Evolutionary conservation across 345 rosid species (phyloP).

Genomic region (Melaleuca alternifolia): DNA sequence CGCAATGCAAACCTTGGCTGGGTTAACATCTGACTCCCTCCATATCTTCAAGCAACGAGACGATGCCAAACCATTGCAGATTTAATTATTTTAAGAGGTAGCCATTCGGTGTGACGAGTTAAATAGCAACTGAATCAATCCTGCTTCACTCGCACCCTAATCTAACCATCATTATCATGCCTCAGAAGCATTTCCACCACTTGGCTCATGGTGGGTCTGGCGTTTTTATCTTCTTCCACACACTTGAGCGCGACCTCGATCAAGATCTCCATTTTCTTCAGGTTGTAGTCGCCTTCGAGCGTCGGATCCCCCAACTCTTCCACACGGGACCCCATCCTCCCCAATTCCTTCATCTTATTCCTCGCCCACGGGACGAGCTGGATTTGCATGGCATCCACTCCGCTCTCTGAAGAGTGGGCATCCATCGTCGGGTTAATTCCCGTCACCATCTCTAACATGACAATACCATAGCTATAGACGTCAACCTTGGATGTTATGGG

Average conservation of each 20-base stretch:
- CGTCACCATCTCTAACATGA: conserved; percentile 24
- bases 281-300: background rate
- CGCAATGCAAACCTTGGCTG: no score
- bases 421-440: conserved; percentile 11
- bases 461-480: conserved; percentile 34
- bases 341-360: conserved; percentile 1
- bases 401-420: background rate
- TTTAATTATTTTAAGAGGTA: background rate
- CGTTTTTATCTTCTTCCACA: conserved; percentile 18
- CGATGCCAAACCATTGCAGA: background rate
- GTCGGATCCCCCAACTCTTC: conserved; percentile 14
- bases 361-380: conserved; percentile 18
- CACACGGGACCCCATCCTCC: background rate
- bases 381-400: background rate
- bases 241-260: conserved; percentile 15
- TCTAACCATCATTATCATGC: background rate
- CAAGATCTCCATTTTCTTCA: conserved; percentile 5
- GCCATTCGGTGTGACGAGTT: no score
- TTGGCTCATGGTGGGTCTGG: conserved; percentile 22
- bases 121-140: background rate
- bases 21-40: no score
- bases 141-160: background rate
- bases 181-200: conserved; percentile 11
- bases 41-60: background rate
- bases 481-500: conserved; percentile 17